A percentile compares a stretch with the other conserved stretches of the same genome.
Evolutionary conservation across 2,329 filamentous ascomycete genomes (phyloP).

Genomic region (Emmonsia crescens): DNA sequence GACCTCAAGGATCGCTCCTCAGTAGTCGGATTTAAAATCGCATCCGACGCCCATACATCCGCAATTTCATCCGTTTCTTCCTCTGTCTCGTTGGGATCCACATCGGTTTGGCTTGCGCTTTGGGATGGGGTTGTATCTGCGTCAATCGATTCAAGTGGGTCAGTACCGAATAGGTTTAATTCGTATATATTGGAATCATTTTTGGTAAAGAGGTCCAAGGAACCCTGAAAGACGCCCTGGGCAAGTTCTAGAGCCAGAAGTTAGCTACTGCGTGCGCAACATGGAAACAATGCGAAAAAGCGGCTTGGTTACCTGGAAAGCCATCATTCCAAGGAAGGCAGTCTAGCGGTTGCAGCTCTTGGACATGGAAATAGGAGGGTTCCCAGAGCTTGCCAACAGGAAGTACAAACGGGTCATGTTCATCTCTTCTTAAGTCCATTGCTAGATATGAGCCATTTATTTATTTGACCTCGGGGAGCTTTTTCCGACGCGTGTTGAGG

Average conservation of each 20-base stretch:
- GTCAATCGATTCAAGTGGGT: slow-evolving; percentile 16
- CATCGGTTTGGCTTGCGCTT: slow-evolving; percentile 16
- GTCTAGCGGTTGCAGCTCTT: slow-evolving; percentile 28
- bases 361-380: slow-evolving; percentile 28
- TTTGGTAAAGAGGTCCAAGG: slow-evolving; percentile 15
- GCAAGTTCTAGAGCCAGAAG: slow-evolving; percentile 15
- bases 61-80: slow-evolving; percentile 14
- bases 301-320: slow-evolving; percentile 21
- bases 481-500: not conserved
- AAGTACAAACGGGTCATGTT: not conserved
- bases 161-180: slow-evolving; percentile 24
- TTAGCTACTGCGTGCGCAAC: not conserved
- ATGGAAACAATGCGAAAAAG: not conserved
- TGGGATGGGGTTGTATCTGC: slow-evolving; percentile 13
- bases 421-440: not conserved
- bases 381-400: slow-evolving; percentile 21
- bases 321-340: slow-evolving; percentile 25
- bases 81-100: slow-evolving; percentile 12
- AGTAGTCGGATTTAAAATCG: slow-evolving; percentile 11
- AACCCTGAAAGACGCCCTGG: slow-evolving; percentile 17
- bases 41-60: slow-evolving; percentile 28
- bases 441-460: not conserved
- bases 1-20: slow-evolving; percentile 20
- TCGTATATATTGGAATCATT: slow-evolving; percentile 21
- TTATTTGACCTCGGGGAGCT: no score